phyloP scores from a whole-genome alignment of 208 protist species.

The Phytomonas sp. region DNA sequence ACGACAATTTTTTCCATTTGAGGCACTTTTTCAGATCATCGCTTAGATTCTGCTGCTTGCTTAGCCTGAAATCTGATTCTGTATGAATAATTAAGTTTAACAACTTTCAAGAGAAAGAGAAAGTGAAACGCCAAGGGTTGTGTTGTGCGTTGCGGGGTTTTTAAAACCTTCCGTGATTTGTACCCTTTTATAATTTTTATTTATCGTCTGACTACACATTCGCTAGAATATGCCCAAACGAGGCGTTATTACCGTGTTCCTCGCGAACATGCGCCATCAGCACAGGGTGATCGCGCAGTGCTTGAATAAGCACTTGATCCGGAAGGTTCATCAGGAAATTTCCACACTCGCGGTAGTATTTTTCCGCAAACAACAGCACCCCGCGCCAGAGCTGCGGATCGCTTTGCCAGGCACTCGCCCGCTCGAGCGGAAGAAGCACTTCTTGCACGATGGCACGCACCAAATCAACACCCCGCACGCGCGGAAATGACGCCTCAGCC shows the following conservation, averaged over 20 bases:
- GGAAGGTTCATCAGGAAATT: constrained; percentile 64
- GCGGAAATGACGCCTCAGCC: constrained; percentile 23
- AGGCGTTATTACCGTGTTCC: constrained; percentile 73
- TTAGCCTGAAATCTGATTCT: background rate
- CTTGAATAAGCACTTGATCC: constrained; percentile 58
- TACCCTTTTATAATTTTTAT: background rate
- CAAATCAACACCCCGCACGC: constrained; percentile 26
- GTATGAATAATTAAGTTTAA: background rate
- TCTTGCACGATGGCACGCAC: constrained; percentile 42
- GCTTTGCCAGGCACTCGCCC: constrained; percentile 41
- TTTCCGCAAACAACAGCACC: constrained; percentile 54
- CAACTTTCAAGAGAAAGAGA: background rate
- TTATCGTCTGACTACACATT: constrained; percentile 24
- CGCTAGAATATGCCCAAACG: constrained; percentile 57
- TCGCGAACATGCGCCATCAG: constrained; percentile 50
- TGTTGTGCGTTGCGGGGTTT: no score
- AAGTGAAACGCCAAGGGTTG: background rate
- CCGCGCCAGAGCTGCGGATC: constrained; percentile 65
- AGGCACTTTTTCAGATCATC: constrained; percentile 20
- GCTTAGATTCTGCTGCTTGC: constrained; percentile 15
- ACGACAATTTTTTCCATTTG: constrained; percentile 5
- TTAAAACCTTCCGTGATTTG: no score
- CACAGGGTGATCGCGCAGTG: constrained; percentile 32
- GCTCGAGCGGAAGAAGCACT: constrained; percentile 49
- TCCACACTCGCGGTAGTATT: constrained; percentile 67